Base-by-base conservation (phyloP, 2,329 filamentous ascomycete genomes). In the Ceratocystis colombiana region DNA sequence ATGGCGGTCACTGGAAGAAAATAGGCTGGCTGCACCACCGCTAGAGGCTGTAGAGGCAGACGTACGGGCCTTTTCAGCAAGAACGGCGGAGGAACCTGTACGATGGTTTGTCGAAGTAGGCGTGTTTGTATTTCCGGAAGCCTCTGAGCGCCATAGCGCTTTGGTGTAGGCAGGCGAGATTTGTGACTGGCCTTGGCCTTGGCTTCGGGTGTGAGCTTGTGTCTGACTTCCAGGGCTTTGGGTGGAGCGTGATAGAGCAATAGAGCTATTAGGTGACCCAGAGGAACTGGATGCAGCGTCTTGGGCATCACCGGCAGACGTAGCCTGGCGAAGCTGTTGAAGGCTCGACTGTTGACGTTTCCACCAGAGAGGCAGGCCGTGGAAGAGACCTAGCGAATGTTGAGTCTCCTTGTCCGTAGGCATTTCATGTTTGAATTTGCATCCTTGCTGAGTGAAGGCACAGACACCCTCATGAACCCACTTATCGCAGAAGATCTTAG, bases 371-470 rank as follows among this genome's bases (percentile, higher is more conserved):
- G 84, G 84, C n/a, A 82, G 75, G 0, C 84, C 84, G 68, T 85
- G 81, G 70, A 84, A 85, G 1, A 96, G 81, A 0, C 92, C 92
- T 2, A 96, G 79, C 5, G 81, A 79, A 55, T 82, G 77, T 70
- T 95, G 83, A 0, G 85, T 88, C 0, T 79, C 77, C 63, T 79
- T 79, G 69, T 91, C 85, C 30, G 77, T 75, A 0, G 92, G 92
- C 88, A 96, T 96, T 73, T 94, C 89, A 74, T 96, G 92, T 77
- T 91, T 93, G 79, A 86, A 96, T 70, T 87, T 85, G 77, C 92
- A 96, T 0, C 92, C 91, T 72, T 92, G 87, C 73, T 95, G 89
- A 2, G 83, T 86, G 74, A 90, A 96, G 69, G 88, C 88, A 73
- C 92, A 96, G 55, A 89, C 84, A 22, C 90, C 91, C 67, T 88